Evolutionary conservation across 192 early-diverging fungal genomes (phyloP).

Genomic region (Allomyces arbusculus): DNA sequence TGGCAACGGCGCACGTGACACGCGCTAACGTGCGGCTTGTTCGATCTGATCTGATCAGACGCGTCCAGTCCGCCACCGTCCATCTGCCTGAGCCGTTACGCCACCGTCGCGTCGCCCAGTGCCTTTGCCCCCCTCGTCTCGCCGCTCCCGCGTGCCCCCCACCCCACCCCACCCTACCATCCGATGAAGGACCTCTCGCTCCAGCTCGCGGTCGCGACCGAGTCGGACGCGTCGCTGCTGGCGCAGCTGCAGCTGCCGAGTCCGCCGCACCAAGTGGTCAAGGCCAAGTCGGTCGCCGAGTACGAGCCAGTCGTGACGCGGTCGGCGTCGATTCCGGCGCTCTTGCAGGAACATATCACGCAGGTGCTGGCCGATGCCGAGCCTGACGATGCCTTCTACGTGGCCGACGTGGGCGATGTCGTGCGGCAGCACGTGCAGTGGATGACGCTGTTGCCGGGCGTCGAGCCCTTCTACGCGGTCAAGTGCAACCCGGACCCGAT

Average conservation of each 20-base stretch:
- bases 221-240: not conserved
- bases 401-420: conserved; percentile 83
- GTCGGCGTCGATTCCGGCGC: not conserved
- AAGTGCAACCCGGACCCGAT: conserved; percentile 90
- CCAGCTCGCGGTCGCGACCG: not conserved
- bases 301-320: not conserved
- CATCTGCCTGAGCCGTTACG: no score
- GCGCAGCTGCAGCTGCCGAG: not conserved
- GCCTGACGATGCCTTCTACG: conserved; percentile 81
- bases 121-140: no score
- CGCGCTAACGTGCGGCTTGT: not conserved
- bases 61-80: no score
- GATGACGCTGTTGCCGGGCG: conserved; percentile 60
- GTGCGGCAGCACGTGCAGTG: conserved; percentile 71
- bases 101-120: no score
- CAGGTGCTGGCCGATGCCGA: conserved; percentile 20
- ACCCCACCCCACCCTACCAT: not conserved
- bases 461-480: conserved; percentile 93
- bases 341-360: not conserved
- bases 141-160: no score
- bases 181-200: not conserved
- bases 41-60: not conserved
- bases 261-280: not conserved
- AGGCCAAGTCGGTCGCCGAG: not conserved
- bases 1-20: no score